These are phyloP conservation scores for Fusarium mangiferae DNA, from an alignment of 2,329 filamentous ascomycete genomes.

Conservation along the genomic window DNA sequence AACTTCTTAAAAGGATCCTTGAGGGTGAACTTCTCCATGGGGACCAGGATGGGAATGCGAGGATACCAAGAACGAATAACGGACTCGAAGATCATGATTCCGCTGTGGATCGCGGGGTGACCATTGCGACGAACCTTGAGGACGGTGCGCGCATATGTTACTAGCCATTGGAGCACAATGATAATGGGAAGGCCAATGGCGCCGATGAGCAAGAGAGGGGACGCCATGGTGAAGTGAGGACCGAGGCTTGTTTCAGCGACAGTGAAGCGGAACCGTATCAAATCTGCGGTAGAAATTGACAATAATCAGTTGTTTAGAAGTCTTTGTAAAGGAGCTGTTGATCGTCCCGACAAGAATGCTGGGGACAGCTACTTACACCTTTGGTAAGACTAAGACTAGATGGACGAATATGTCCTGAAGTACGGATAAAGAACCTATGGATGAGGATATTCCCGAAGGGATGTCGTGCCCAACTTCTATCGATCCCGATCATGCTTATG, in stretches of 20 bases:
- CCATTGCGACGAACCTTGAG: not conserved
- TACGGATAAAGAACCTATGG: not conserved
- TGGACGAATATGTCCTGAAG: not conserved
- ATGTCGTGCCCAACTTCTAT: accelerated
- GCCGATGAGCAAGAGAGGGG: not conserved
- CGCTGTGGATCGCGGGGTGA: not conserved
- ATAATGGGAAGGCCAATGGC: not conserved
- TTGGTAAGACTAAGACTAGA: not conserved
- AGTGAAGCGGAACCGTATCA: accelerated
- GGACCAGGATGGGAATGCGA: not conserved
- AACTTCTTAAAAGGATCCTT: not conserved
- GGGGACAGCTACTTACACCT: not conserved
- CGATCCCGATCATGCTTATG: accelerated
- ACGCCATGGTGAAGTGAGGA: not conserved
- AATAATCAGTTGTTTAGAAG: not conserved
- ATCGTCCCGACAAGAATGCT: not conserved
- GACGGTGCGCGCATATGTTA: not conserved
- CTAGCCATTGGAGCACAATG: not conserved
- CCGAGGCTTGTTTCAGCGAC: not conserved
- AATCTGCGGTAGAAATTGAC: accelerated
- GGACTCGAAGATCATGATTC: not conserved
- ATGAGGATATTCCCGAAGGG: not conserved
- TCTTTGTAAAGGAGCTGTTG: not conserved
- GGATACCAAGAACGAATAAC: not conserved
- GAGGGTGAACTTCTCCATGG: not conserved